Percentiles rank a stretch among this genome's conserved stretches.
phyloP scores from a whole-genome alignment of 768 basidiomycete genomes.

The Hysterangium stoloniferum region DNA sequence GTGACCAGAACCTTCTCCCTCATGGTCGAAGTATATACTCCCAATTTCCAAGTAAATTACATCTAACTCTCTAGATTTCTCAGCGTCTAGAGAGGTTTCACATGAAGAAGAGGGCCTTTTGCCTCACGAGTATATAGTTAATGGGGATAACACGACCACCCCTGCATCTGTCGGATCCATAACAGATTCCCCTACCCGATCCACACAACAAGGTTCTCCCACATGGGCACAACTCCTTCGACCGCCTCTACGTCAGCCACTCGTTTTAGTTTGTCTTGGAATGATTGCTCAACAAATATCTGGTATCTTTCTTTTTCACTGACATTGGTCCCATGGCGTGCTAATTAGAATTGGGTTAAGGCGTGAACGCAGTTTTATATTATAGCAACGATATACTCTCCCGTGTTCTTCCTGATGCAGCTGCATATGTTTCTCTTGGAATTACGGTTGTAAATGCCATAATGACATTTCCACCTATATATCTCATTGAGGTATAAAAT shows the following conservation, averaged over 20 bases:
- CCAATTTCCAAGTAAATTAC: background rate
- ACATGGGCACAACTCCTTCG: constrained; percentile 2
- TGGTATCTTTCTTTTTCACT: constrained; percentile 33
- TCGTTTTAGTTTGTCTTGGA: constrained; percentile 57
- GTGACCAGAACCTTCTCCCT: constrained; percentile 12
- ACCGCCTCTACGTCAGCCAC: constrained; percentile 40
- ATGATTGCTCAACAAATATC: constrained; percentile 79
- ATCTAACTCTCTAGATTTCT: background rate
- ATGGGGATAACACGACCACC: too few species aligned
- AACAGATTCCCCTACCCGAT: background rate
- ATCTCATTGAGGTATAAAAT: constrained; percentile 79
- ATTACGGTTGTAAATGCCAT: constrained; percentile 79
- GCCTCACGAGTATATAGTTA: background rate
- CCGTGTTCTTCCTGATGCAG: constrained; percentile 68
- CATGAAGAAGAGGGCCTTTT: constrained; percentile 7
- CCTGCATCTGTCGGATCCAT: too few species aligned
- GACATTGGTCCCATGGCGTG: background rate
- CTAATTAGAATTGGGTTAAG: background rate
- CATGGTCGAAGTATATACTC: constrained; percentile 1
- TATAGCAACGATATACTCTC: constrained; percentile 87
- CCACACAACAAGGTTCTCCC: background rate
- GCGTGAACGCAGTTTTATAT: constrained; percentile 56
- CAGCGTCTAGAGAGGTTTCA: constrained; percentile 1
- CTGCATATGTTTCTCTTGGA: constrained; percentile 75
- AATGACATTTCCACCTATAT: constrained; percentile 73